Base-by-base conservation (phyloP, 768 basidiomycete species). In the Paxillus ammoniavirescens region DNA sequence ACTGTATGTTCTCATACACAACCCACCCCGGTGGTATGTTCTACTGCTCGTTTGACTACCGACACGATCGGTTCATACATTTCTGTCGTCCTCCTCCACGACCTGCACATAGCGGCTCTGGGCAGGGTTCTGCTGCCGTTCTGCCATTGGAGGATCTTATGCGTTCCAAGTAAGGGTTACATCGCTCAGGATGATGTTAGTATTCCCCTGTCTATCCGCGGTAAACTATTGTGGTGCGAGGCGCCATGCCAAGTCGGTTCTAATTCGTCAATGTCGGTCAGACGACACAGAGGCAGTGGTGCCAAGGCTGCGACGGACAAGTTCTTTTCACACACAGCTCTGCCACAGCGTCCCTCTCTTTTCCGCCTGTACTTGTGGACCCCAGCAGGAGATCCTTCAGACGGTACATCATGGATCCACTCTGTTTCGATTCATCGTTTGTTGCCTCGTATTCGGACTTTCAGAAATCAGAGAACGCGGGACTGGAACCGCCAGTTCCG, bases 141-240 rank as follows among this genome's bases (percentile, higher is more conserved):
- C 21, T 18, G 26, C 35, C 35, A 38, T 52, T 47, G 45, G 45
- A 33, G 10, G 28, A 31, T 23, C 17, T 52, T 8, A 17, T 18
- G 14, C 18, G 21, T 23, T 18, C 15, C 31, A 44, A 18, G 8
- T 30, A 46, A 79, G 79, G 37, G 69, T 70, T 15, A 92, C 92
- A 91, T 65, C 82, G 82, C 49, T 5, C 23, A 26, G 23, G 6
- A 86, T 76, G 12, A 89, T 78, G 65, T 91, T 91, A 18, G 67
- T 75, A 56, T 76, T 71, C 15, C 89, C 88, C 21, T 80, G 80
- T 21, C 68, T 73, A 80, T 21, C 68, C 73, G 3, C 85, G 81
- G 61, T 83, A 80, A 31, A 31, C 31, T 50, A 91, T 77, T 30
- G 89, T 88, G 65, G 10, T 87, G 75, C 7, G 84, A 87, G 61